These are phyloP conservation scores for Zoysia japonica DNA, from an alignment of 176 grass and related monocot species.

Conservation along the genomic window DNA sequence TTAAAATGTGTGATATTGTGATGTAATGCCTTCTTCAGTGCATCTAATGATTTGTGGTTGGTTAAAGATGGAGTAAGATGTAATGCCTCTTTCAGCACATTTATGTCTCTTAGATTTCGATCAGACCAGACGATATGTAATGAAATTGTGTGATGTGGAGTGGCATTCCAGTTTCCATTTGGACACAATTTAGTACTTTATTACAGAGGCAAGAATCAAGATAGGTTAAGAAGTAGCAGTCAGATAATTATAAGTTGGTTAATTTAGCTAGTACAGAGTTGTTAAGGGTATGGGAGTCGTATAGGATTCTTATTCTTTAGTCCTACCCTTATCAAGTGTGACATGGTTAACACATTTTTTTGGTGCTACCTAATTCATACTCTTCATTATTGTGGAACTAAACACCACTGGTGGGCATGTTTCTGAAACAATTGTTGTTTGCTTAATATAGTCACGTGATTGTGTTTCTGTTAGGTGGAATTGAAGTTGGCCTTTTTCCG, in stretches of 20 bases:
- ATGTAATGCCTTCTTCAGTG: no score
- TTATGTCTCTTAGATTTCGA: not conserved
- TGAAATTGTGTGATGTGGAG: not conserved
- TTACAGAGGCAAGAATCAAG: not conserved
- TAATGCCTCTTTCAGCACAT: not conserved
- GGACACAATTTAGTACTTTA: not conserved
- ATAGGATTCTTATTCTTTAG: no score
- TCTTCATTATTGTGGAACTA: not conserved
- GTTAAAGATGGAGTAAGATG: not conserved
- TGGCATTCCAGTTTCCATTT: not conserved
- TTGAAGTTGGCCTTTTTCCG: slow-evolving; percentile 15
- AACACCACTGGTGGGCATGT: not conserved
- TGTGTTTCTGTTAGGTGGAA: slow-evolving; percentile 6
- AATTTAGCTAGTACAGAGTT: not conserved
- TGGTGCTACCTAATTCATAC: slow-evolving; percentile 1
- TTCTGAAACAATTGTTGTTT: slow-evolving; percentile 19
- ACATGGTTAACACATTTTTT: slow-evolving; percentile 12
- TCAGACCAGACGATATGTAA: not conserved
- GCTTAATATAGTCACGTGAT: not conserved
- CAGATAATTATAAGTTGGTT: not conserved
- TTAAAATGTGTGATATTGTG: no score
- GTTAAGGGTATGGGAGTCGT: no score
- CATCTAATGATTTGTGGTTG: no score
- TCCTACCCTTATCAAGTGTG: not conserved
- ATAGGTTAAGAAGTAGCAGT: not conserved